Conservation (phyloP, 1,284 basidiomycete genomes). For the Neonothopanus nambi region DNA sequence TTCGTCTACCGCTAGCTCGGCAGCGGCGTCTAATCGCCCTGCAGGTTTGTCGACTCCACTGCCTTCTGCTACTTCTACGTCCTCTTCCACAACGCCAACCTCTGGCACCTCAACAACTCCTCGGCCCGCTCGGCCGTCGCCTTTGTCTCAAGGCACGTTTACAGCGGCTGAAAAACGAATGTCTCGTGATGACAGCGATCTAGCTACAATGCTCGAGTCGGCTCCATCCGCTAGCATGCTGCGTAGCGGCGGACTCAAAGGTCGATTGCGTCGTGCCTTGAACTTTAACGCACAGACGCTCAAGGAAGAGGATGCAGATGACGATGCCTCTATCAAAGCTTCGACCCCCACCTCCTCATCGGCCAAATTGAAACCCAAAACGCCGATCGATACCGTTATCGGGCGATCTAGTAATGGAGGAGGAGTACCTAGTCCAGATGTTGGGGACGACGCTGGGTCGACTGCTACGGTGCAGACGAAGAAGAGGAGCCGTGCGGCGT, state of each 20-base stretch:
- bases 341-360: constrained; percentile 30
- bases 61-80: constrained; percentile 38
- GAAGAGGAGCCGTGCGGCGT: constrained; percentile 69
- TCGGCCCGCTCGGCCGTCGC: constrained; percentile 70
- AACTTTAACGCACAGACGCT: constrained; percentile 60
- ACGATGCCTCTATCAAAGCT: constrained; percentile 45
- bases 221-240: constrained; percentile 45
- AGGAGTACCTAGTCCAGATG: constrained; percentile 34
- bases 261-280: constrained; percentile 72
- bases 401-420: constrained; percentile 22
- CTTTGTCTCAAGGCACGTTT: constrained; percentile 70
- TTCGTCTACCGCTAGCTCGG: constrained; percentile 35
- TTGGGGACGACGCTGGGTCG: constrained; percentile 31
- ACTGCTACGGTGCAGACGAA: constrained; percentile 56
- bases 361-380: constrained; percentile 32
- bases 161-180: constrained; percentile 70
- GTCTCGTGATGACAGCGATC: constrained; percentile 76
- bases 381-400: constrained; percentile 24
- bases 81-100: constrained; percentile 35
- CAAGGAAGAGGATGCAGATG: constrained; percentile 60
- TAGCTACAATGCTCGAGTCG: constrained; percentile 57
- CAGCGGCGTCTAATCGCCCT: constrained; percentile 44
- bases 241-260: constrained; percentile 71
- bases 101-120: constrained; percentile 41
- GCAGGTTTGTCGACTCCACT: constrained; percentile 45